These are phyloP conservation scores for Tilletia caries DNA, from an alignment of 1,284 basidiomycete genomes.

Conservation along the genomic window DNA sequence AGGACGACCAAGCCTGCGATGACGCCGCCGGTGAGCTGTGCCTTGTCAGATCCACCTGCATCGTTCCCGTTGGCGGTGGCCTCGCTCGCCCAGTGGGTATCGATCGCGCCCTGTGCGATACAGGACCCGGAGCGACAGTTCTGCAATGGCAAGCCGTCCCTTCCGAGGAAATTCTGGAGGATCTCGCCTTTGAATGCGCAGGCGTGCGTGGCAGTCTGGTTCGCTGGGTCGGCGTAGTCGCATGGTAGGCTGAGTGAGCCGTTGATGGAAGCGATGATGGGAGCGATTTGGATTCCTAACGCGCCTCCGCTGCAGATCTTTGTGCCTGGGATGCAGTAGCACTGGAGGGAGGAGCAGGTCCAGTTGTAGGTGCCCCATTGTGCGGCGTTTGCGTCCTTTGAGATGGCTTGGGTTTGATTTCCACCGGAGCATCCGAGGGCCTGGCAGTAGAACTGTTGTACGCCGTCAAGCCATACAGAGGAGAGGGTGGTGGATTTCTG, in stretches of 20 bases:
- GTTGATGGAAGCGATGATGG: slow-evolving; percentile 35
- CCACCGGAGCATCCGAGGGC: slow-evolving; percentile 27
- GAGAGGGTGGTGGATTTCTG: slow-evolving; percentile 32
- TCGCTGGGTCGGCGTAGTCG: slow-evolving; percentile 36
- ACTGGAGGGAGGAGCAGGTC: slow-evolving; percentile 34
- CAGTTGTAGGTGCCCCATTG: slow-evolving; percentile 26
- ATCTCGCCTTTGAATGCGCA: slow-evolving; percentile 34
- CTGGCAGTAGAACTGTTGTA: slow-evolving; percentile 46
- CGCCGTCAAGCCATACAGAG: slow-evolving; percentile 37
- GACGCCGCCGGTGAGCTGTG: slow-evolving; percentile 29
- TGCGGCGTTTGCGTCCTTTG: slow-evolving; percentile 9
- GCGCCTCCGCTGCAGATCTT: slow-evolving; percentile 31
- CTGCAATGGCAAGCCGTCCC: slow-evolving; percentile 29
- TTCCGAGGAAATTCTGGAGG: slow-evolving; percentile 34
- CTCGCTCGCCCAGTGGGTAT: slow-evolving; percentile 25
- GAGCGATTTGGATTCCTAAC: slow-evolving; percentile 30
- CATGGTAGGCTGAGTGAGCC: slow-evolving; percentile 39
- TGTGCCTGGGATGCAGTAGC: slow-evolving; percentile 39
- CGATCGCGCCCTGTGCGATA: slow-evolving; percentile 30
- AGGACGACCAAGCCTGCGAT: slow-evolving; percentile 39
- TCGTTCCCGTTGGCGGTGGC: not conserved
- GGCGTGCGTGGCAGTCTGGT: slow-evolving; percentile 20
- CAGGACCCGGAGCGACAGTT: slow-evolving; percentile 36
- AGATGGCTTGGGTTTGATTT: slow-evolving; percentile 25
- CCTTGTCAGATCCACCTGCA: not conserved